phyloP scores from a whole-genome alignment of 2,329 filamentous ascomycete genomes.

The Keithomyces neogunnii region DNA sequence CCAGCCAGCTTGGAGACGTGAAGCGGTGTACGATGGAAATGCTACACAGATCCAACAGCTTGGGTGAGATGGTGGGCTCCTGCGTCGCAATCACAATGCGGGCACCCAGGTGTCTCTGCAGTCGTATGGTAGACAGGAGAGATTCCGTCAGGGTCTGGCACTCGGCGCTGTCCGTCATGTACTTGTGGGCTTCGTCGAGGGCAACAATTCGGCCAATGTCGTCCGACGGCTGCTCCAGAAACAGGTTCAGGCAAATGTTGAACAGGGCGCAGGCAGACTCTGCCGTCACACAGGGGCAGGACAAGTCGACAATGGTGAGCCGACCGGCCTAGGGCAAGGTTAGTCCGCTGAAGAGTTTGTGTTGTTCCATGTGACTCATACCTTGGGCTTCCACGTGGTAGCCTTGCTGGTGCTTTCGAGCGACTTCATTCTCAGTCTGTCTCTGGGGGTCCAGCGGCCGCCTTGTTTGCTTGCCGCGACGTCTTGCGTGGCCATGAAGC shows the following conservation, averaged over 20 bases:
- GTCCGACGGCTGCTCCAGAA: constrained; percentile 41
- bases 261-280: constrained; percentile 64
- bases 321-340: constrained; percentile 16
- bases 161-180: constrained; percentile 49
- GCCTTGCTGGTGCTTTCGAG: constrained; percentile 1
- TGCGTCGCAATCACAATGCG: constrained; percentile 68
- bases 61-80: constrained; percentile 62
- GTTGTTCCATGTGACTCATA: background rate
- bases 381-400: constrained; percentile 13
- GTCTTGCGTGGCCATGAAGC: constrained; percentile 35
- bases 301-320: constrained; percentile 53
- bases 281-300: constrained; percentile 60
- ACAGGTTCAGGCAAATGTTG: constrained; percentile 60
- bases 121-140: constrained; percentile 54
- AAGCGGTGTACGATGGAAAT: constrained; percentile 68
- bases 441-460: background rate
- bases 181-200: constrained; percentile 74
- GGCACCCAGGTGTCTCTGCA: constrained; percentile 61
- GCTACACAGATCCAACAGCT: constrained; percentile 62
- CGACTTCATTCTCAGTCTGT: background rate
- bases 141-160: constrained; percentile 50
- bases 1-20: constrained; percentile 55
- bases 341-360: background rate
- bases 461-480: constrained; percentile 1
- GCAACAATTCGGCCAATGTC: constrained; percentile 52